Evolutionary conservation across 2,329 filamentous ascomycete genomes (phyloP).

Genomic region (Fusarium nanum): DNA sequence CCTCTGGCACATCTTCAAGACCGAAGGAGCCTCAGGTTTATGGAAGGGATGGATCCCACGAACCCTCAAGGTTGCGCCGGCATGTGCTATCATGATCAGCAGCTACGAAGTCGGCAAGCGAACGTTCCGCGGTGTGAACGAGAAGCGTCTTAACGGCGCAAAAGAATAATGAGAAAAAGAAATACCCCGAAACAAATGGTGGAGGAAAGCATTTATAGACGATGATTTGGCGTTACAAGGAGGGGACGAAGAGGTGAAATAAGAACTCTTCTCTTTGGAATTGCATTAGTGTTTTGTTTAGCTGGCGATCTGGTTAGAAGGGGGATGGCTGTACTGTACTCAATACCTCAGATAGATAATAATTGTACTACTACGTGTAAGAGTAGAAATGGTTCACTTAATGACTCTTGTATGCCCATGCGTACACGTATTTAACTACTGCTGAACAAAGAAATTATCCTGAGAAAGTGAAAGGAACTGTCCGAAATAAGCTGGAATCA

Average conservation of each 20-base stretch:
- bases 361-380: slow-evolving; percentile 40
- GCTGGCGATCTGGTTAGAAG: slow-evolving; percentile 34
- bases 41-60: slow-evolving; percentile 94
- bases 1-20: slow-evolving; percentile 89
- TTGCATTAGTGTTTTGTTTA: slow-evolving; percentile 5
- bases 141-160: slow-evolving; percentile 48
- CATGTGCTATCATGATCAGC: slow-evolving; percentile 99
- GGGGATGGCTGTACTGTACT: slow-evolving; percentile 24
- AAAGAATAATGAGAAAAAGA: slow-evolving; percentile 16
- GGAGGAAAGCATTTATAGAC: slow-evolving; percentile 24
- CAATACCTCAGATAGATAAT: slow-evolving; percentile 41
- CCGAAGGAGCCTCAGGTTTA: slow-evolving; percentile 82
- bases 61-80: slow-evolving; percentile 93
- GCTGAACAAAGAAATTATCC: too few relatives aligned
- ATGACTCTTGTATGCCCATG: neutral
- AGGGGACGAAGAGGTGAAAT: slow-evolving; percentile 12
- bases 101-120: slow-evolving; percentile 97
- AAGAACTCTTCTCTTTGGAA: slow-evolving; percentile 33
- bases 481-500: too few relatives aligned
- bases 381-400: neutral
- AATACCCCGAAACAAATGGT: slow-evolving; percentile 15
- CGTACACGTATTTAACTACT: too few relatives aligned
- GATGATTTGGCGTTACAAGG: slow-evolving; percentile 38
- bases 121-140: slow-evolving; percentile 81
- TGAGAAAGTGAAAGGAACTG: too few relatives aligned